Evolutionary conservation across 2,329 filamentous ascomycete species (phyloP), one percentile per base, ranked within the genome.

Genomic region (Bisporella sp.): DNA sequence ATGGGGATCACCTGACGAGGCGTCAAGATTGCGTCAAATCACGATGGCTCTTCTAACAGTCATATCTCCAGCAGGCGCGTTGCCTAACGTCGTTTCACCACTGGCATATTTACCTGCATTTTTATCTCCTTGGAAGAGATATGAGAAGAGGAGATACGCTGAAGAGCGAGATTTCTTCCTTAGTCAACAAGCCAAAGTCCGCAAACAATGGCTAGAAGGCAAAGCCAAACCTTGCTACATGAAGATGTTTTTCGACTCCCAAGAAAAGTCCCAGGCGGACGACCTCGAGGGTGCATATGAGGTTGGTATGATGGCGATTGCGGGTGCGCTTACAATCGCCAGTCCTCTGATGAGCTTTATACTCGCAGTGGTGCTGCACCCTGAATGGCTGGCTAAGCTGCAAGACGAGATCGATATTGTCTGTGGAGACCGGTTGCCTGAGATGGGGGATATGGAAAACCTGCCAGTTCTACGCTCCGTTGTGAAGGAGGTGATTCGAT

Each of bases 281-380:
- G 65, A 65, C 46, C 52, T 58, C 30, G 72, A 74, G 55, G 72
- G 70, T 1, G 68, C 65, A 29, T 69, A 73, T 49, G 69, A 73
- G 0, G 71, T 75, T 7, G 72, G 72, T 1, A 66, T 73, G 59
- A 73, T 75, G 70, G 72, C 72, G 13, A 74, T 74, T 49, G 68
- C 66, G 5, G 68, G 67, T 4, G 65, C 69, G 0, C 69, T 73
- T 52, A 73, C 71, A 0, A 68, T 68, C 6, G 58, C 65, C 5
- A 55, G 64, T 5, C 66, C 64, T 1, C 53, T 72, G 4, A 54
- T 68, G 4, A 64, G 59, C 6, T 73, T 71, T 53, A 60, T 73
- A 5, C 65, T 71, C 41, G 73, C 72, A 1, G 53, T 59, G 50
- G 50, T 54, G n/a, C 50, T 57, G n/a, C 45, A 50, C 54, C 73